phyloP scores from a whole-genome alignment of 345 rosid species.

The Punica granatum region DNA sequence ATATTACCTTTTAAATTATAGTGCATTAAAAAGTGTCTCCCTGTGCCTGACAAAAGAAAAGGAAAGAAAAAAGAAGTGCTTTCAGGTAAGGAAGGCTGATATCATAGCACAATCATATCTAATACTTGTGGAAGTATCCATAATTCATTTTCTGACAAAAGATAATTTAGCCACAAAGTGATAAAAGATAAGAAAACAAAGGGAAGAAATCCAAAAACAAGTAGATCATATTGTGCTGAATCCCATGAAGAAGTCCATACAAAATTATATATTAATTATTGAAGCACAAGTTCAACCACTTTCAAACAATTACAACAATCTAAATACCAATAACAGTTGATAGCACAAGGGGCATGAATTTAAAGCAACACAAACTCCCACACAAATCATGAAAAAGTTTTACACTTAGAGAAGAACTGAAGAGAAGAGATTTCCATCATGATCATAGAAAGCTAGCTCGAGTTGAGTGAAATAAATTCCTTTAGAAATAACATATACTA shows the following conservation, averaged over 20 bases:
- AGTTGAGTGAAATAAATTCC: background rate
- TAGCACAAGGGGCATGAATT: background rate
- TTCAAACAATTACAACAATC: conserved; percentile 52
- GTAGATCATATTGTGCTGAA: conserved; percentile 10
- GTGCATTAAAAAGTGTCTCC: conserved; percentile 1
- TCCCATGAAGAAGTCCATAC: conserved; percentile 1
- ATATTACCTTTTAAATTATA: background rate
- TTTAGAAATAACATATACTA: background rate
- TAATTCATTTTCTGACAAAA: conserved; percentile 8
- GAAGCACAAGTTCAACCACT: conserved; percentile 38
- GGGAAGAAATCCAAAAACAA: conserved; percentile 24
- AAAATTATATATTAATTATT: background rate
- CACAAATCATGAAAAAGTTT: background rate
- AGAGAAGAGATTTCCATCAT: background rate
- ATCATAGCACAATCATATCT: conserved; percentile 6
- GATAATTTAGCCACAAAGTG: background rate
- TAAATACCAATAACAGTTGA: conserved; percentile 10
- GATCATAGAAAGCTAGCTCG: background rate
- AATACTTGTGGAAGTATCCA: conserved; percentile 10
- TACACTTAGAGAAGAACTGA: background rate
- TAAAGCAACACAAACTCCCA: conserved; percentile 43
- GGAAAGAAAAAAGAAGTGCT: background rate
- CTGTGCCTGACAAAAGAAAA: conserved; percentile 7
- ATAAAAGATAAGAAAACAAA: conserved; percentile 9
- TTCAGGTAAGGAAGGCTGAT: conserved; percentile 1